These are phyloP conservation scores for Euclidium syriacum DNA, from an alignment of 345 rosid genomes.

Conservation along the genomic window DNA sequence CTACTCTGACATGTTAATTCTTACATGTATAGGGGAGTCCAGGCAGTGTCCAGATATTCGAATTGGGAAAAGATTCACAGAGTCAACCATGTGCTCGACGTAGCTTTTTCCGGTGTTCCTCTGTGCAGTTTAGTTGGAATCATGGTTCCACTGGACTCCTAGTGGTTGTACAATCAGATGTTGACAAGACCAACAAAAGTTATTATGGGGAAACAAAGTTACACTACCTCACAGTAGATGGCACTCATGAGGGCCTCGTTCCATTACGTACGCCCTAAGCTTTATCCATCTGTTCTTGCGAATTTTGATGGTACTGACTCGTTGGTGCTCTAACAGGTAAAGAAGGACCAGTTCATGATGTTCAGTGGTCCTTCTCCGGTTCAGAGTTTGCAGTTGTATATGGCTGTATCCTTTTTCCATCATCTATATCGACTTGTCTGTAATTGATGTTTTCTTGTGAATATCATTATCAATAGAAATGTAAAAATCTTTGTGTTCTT, in stretches of 20 bases:
- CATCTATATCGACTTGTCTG: not conserved
- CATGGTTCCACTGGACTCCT: slow-evolving; percentile 83
- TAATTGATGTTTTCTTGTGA: not conserved
- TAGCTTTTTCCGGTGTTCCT: slow-evolving; percentile 82
- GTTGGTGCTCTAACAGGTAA: slow-evolving; percentile 55
- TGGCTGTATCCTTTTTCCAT: slow-evolving; percentile 82
- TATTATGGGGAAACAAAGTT: slow-evolving; percentile 93
- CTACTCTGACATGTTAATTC: slow-evolving; percentile 12
- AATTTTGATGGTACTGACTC: slow-evolving; percentile 27
- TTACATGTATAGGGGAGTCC: slow-evolving; percentile 66
- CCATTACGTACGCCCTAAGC: slow-evolving; percentile 64
- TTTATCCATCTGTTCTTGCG: not conserved
- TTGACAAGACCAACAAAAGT: slow-evolving; percentile 93
- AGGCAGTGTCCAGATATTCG: slow-evolving; percentile 88
- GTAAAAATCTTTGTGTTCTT: not conserved
- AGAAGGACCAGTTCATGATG: slow-evolving; percentile 98
- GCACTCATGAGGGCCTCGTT: slow-evolving; percentile 81
- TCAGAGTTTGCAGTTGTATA: slow-evolving; percentile 92
- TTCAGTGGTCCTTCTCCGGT: slow-evolving; percentile 91
- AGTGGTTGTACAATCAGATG: slow-evolving; percentile 82
- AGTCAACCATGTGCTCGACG: slow-evolving; percentile 74
- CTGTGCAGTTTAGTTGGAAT: slow-evolving; percentile 86
- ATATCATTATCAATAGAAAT: not conserved
- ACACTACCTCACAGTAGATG: slow-evolving; percentile 84
- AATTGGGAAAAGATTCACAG: slow-evolving; percentile 53